Evolutionary conservation across 75 land plant genomes (phyloP).

Genomic region (Pseudotsuga menziesii): DNA sequence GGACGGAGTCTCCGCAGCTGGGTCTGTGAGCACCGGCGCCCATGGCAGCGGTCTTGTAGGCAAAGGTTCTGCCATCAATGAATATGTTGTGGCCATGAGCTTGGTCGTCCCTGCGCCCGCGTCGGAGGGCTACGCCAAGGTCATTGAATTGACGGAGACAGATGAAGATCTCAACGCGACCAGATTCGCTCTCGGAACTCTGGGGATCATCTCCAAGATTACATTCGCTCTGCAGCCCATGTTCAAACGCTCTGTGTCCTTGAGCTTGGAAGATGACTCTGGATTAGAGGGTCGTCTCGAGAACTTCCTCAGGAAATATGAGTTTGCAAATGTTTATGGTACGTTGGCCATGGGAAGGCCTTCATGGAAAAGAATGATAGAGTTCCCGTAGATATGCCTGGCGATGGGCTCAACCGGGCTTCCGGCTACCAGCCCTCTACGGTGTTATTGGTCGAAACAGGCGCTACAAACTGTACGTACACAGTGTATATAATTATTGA

Average conservation of each 20-base stretch:
- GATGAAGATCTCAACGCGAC: slow-evolving; percentile 21
- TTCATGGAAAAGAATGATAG: slow-evolving; percentile 9
- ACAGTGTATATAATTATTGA: background rate
- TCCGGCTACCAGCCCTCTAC: background rate
- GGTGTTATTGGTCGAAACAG: background rate
- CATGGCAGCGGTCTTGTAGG: slow-evolving; percentile 29
- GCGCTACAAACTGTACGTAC: background rate
- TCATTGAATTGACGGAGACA: background rate
- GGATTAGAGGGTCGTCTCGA: slow-evolving; percentile 12
- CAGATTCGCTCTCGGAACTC: slow-evolving; percentile 11
- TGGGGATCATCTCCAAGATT: slow-evolving; percentile 18
- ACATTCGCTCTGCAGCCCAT: slow-evolving; percentile 30
- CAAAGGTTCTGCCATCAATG: slow-evolving; percentile 23
- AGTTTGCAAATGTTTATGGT: slow-evolving; percentile 28
- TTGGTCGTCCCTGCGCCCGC: slow-evolving; percentile 22
- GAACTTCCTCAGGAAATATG: slow-evolving; percentile 3
- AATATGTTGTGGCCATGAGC: slow-evolving; percentile 20
- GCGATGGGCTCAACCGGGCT: slow-evolving; percentile 20
- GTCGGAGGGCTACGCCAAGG: slow-evolving; percentile 22
- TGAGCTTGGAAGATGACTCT: slow-evolving; percentile 5
- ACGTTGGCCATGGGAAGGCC: slow-evolving; percentile 12
- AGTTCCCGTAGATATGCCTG: slow-evolving; percentile 12
- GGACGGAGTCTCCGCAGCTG: slow-evolving; percentile 28
- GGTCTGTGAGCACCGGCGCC: slow-evolving; percentile 18
- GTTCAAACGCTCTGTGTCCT: slow-evolving; percentile 32